These are phyloP conservation scores for Puccinellia tenuiflora DNA, from an alignment of 176 grass and related monocot species.

Conservation along the genomic window DNA sequence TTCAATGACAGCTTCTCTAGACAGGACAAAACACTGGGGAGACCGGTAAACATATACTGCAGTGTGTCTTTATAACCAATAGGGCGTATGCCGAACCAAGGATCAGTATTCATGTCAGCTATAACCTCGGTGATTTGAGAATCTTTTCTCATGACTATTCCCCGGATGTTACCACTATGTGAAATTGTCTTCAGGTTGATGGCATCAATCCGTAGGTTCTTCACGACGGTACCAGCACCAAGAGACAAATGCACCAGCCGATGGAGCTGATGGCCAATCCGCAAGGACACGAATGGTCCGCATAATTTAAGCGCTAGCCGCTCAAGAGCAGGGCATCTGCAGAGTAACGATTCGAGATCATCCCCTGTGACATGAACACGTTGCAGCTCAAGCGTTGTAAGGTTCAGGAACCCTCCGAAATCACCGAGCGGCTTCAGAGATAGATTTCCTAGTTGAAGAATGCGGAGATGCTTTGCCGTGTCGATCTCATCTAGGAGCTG, in stretches of 20 bases:
- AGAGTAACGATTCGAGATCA: neutral
- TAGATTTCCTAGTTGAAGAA: neutral
- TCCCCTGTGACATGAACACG: neutral
- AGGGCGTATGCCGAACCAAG: neutral
- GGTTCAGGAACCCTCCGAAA: neutral
- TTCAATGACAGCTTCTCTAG: neutral
- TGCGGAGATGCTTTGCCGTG: neutral
- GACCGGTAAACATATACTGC: neutral
- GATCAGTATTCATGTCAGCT: neutral
- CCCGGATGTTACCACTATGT: neutral
- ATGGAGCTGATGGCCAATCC: neutral
- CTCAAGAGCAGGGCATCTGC: neutral
- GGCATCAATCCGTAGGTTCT: neutral
- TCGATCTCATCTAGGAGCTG: neutral
- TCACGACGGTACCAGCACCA: neutral
- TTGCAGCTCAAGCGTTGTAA: neutral
- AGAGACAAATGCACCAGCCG: neutral
- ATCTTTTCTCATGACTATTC: neutral
- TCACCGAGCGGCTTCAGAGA: neutral
- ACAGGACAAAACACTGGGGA: neutral
- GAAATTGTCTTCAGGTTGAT: neutral
- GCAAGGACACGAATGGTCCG: neutral
- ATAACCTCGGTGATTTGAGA: neutral
- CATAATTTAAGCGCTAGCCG: neutral
- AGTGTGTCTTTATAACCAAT: neutral